Conservation (phyloP, 495 filamentous ascomycete species). For the Pseudevernia furfuracea region DNA sequence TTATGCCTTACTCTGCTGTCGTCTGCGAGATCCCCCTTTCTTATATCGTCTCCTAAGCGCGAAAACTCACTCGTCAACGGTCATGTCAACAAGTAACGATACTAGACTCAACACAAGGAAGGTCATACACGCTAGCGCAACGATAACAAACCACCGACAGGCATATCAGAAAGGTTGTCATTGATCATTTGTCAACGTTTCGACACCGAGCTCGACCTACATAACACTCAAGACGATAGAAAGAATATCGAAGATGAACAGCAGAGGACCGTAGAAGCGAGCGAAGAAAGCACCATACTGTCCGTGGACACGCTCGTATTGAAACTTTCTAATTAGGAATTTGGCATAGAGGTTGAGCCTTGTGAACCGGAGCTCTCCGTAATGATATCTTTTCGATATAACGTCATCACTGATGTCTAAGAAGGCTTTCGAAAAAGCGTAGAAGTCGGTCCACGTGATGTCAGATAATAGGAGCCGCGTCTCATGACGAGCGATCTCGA, state of each 20-base stretch:
- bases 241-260: constrained; percentile 32
- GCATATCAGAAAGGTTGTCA: neutral
- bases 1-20: neutral
- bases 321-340: constrained; percentile 1
- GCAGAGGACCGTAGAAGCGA: constrained; percentile 27
- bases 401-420: constrained; percentile 12
- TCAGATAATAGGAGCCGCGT: constrained; percentile 26
- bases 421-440: constrained; percentile 17
- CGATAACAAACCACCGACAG: constrained; percentile 3
- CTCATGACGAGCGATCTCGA: constrained; percentile 31
- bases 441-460: constrained; percentile 22
- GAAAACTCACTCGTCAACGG: neutral
- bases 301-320: constrained; percentile 26
- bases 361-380: constrained; percentile 35
- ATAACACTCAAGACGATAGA: constrained; percentile 28
- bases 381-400: constrained; percentile 30
- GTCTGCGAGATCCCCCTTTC: neutral
- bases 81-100: neutral
- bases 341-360: constrained; percentile 31
- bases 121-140: neutral
- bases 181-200: neutral
- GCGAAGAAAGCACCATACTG: constrained; percentile 31
- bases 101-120: neutral
- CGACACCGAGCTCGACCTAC: constrained; percentile 4
- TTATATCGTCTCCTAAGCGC: neutral